Base-by-base conservation (phyloP, 169 alveolate species). In the Plasmodium gonderi region DNA sequence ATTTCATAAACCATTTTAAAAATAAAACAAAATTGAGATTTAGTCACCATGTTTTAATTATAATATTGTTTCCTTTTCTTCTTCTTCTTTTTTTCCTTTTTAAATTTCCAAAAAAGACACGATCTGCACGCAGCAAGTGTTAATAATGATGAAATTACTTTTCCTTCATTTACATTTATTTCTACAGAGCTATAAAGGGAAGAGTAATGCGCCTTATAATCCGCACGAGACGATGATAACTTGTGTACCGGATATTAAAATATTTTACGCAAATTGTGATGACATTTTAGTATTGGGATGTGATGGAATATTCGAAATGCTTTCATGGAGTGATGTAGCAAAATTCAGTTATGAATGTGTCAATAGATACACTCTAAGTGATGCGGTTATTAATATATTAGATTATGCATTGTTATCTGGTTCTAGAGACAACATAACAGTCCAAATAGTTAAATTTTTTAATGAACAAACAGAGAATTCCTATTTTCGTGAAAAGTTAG, bases 221-320 rank as follows among this genome's bases (percentile, higher is more conserved):
- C 81, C 83, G 20, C 77, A 83, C 64, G 92, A 83, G 44, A 69
- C 92, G 36, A 83, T 83, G 92, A 83, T 83, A 54, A 83, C 83
- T 3, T 83, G 92, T 40, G 44, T 83, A 74, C 92, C 92, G 8
- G 92, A 83, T 54, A 83, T 83, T 40, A 83, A 74, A 83, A 83
- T 83, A 31, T 83, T 69, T 83, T 83, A 83, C 64, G 92, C 83
- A 83, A 83, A 83, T 33, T 47, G 29, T 7, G 83, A 74, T 42
- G 92, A 83, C 44, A 83, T 83, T 7, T 51, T 83, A 72, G 44
- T 83, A 26, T 83, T 83, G 42, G 92, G 92, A 60, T 83, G 92
- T 83, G 92, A 83, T 83, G 92, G 92, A 33, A 31, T 83, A 83
- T 83, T 83, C 45, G 92, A 83, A 83, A 83, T 72, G 83, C 65